Evolutionary conservation across 257 asterid species (phyloP).

Genomic region (Paraleonurus japonicus): DNA sequence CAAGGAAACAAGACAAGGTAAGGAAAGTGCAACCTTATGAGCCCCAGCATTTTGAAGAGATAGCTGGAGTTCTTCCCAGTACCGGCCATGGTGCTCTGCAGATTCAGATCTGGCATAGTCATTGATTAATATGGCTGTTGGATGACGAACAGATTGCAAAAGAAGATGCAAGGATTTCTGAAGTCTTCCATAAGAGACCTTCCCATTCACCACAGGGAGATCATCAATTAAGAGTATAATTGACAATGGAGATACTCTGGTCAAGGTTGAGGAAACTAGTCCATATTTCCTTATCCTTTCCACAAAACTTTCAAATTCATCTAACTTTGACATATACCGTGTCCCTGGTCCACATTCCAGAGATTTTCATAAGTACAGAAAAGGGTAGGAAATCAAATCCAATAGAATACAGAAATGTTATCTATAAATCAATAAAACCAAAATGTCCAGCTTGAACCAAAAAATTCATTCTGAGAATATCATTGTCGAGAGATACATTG

Average conservation of each 20-base stretch:
- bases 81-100: constrained; percentile 52
- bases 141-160: constrained; percentile 69
- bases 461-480: not conserved
- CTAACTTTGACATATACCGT: constrained; percentile 79
- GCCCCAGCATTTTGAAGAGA: constrained; percentile 87
- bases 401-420: constrained; percentile 14
- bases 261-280: constrained; percentile 50
- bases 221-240: constrained; percentile 84
- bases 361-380: constrained; percentile 26
- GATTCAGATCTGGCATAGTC: constrained; percentile 70
- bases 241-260: constrained; percentile 42
- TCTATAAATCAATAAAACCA: constrained; percentile 6
- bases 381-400: constrained; percentile 3
- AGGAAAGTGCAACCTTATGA: constrained; percentile 65
- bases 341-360: constrained; percentile 56
- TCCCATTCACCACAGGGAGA: constrained; percentile 83
- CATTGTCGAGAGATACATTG: not conserved
- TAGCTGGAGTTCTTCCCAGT: constrained; percentile 83
- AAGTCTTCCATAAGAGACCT: constrained; percentile 60
- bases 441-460: constrained; percentile 5
- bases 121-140: constrained; percentile 78
- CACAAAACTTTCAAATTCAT: constrained; percentile 86
- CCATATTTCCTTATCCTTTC: constrained; percentile 89
- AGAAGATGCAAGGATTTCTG: constrained; percentile 76
- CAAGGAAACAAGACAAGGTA: constrained; percentile 26